Evolutionary conservation across 1,139 yeast species (phyloP).

Genomic region (Geotrichum phurueaensis): DNA sequence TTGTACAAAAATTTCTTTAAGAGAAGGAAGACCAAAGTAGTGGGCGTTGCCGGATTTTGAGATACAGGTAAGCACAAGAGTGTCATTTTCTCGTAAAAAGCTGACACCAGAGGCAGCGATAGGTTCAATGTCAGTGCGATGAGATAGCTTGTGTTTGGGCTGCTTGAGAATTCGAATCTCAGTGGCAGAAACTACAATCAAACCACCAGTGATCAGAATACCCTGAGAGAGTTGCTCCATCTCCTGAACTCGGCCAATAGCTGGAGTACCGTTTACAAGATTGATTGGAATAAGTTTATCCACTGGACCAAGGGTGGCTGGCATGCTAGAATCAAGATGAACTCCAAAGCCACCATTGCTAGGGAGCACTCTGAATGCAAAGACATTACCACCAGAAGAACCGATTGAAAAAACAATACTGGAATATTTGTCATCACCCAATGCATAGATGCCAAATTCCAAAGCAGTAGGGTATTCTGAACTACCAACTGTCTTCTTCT

Average conservation of each 20-base stretch:
- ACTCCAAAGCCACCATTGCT: conserved; percentile 65
- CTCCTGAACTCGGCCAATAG: conserved; percentile 55
- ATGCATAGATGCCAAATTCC: conserved; percentile 67
- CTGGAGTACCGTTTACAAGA: conserved; percentile 50
- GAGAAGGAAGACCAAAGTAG: conserved; percentile 47
- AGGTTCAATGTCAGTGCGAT: conserved; percentile 38
- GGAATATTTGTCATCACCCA: conserved; percentile 59
- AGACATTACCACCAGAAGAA: conserved; percentile 67
- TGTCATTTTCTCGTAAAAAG: conserved; percentile 39
- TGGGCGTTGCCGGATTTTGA: conserved; percentile 40
- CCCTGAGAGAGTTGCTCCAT: conserved; percentile 63
- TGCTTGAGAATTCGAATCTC: conserved; percentile 62
- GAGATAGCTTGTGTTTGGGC: conserved; percentile 49
- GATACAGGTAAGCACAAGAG: conserved; percentile 41
- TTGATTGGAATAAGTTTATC: conserved; percentile 55
- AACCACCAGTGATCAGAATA: conserved; percentile 52
- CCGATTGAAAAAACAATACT: conserved; percentile 73
- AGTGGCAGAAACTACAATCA: conserved; percentile 51
- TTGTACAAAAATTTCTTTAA: conserved; percentile 44
- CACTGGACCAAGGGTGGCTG: conserved; percentile 47
- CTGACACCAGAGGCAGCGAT: conserved; percentile 56
- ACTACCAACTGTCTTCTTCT: conserved; percentile 17
- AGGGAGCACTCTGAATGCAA: conserved; percentile 65
- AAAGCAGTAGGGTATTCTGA: conserved; percentile 47
- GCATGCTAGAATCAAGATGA: conserved; percentile 47